Evolutionary conservation across 306 rosid species (phyloP).

Genomic region (Fagus sylvatica): DNA sequence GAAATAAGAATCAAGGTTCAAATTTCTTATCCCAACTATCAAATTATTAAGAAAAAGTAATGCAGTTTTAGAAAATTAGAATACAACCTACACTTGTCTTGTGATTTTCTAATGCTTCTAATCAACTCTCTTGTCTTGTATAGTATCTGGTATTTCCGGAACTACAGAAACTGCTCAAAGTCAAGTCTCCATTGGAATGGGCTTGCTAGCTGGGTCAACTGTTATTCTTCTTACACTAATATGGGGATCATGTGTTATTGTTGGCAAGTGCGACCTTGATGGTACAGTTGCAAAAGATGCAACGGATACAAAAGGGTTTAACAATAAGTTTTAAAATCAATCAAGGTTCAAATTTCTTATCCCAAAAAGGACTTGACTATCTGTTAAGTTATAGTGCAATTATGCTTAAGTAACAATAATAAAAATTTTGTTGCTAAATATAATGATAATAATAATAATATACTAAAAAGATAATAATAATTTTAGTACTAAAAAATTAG

Average conservation of each 20-base stretch:
- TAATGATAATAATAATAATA: no score
- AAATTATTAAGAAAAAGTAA: no score
- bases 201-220: slow-evolving; percentile 71
- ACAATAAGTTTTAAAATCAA: no score
- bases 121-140: slow-evolving; percentile 2
- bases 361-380: no score
- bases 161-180: slow-evolving; percentile 53
- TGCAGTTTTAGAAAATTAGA: neutral
- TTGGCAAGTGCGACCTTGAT: slow-evolving; percentile 62
- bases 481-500: no score
- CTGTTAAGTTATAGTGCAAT: no score
- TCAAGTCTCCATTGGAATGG: slow-evolving; percentile 80
- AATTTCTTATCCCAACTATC: no score
- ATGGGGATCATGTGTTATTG: slow-evolving; percentile 67
- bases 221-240: slow-evolving; percentile 65
- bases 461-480: no score
- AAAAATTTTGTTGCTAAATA: no score
- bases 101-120: neutral
- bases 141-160: slow-evolving; percentile 74
- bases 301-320: slow-evolving; percentile 43
- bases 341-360: no score
- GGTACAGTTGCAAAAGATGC: slow-evolving; percentile 31
- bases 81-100: neutral
- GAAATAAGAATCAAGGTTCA: no score
- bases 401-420: no score